A percentile compares a stretch with the other conserved stretches of the same genome.
Evolutionary conservation across 2,329 filamentous ascomycete species (phyloP).

Genomic region (Fusarium sp.): DNA sequence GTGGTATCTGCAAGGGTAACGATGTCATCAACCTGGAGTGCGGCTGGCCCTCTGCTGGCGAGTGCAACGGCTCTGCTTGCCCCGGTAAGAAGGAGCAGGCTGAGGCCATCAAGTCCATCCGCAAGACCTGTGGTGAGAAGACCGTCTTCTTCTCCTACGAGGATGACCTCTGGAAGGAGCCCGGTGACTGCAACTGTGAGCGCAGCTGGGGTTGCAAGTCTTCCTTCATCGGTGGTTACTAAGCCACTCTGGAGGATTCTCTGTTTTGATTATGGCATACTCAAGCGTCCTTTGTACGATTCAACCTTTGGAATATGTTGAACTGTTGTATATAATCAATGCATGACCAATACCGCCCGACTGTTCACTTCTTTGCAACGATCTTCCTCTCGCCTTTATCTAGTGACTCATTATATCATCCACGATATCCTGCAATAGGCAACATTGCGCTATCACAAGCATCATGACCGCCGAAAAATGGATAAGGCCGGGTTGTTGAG

Average conservation of each 20-base stretch:
- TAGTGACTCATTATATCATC: slow-evolving; percentile 12
- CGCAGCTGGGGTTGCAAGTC: slow-evolving; percentile 75
- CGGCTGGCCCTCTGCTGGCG: slow-evolving; percentile 83
- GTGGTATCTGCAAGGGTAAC: slow-evolving; percentile 76
- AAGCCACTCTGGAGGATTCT: slow-evolving; percentile 21
- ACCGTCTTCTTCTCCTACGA: slow-evolving; percentile 84
- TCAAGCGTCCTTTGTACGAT: slow-evolving; percentile 25
- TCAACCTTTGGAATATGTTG: slow-evolving; percentile 37
- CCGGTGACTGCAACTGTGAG: slow-evolving; percentile 78
- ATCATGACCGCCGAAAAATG: slow-evolving; percentile 3
- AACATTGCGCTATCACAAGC: neutral
- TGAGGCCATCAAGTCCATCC: slow-evolving; percentile 77
- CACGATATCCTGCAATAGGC: slow-evolving; percentile 17
- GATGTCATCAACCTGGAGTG: slow-evolving; percentile 86
- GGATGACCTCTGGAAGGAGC: slow-evolving; percentile 84
- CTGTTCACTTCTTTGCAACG: slow-evolving; percentile 33
- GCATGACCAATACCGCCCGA: slow-evolving; percentile 40
- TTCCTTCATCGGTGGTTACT: slow-evolving; percentile 39
- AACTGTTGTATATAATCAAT: slow-evolving; percentile 49
- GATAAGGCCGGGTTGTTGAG: slow-evolving; percentile 25
- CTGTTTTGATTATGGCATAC: slow-evolving; percentile 35
- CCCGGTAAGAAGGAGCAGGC: slow-evolving; percentile 75
- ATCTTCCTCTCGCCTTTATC: slow-evolving; percentile 16
- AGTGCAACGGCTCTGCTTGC: slow-evolving; percentile 76
- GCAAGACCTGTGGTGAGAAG: slow-evolving; percentile 71